phyloP scores from a whole-genome alignment of 257 asterid species.

The Solanum dulcamara region DNA sequence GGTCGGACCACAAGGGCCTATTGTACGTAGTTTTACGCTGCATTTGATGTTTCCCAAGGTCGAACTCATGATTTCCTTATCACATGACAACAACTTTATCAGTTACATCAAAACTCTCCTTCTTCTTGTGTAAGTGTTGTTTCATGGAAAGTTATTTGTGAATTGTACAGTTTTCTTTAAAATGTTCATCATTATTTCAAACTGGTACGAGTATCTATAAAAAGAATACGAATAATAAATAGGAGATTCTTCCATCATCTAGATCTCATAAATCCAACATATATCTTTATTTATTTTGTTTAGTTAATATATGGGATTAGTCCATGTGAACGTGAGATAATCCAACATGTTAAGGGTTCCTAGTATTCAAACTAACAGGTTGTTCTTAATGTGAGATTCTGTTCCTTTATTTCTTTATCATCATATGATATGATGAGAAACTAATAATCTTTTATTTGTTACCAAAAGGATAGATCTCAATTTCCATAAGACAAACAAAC shows the following conservation, averaged over 20 bases:
- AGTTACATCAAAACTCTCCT: neutral
- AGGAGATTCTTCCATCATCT: neutral
- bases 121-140: neutral
- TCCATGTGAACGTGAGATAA: neutral
- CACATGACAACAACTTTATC: neutral
- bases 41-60: neutral
- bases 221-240: neutral
- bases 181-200: neutral
- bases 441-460: neutral
- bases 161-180: neutral
- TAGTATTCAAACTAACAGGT: neutral
- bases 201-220: neutral
- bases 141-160: neutral
- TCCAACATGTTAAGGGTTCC: neutral
- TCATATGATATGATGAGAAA: neutral
- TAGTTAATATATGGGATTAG: neutral
- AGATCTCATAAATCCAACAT: neutral
- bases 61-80: neutral
- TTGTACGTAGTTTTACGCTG: neutral
- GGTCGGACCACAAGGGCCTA: neutral
- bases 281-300: neutral
- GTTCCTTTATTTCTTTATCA: neutral
- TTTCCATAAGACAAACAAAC: neutral
- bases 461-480: neutral
- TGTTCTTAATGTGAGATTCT: neutral